These are phyloP conservation scores for Tetradesmus obliquus DNA, from an alignment of 139 green algal genomes.

Conservation along the genomic window DNA sequence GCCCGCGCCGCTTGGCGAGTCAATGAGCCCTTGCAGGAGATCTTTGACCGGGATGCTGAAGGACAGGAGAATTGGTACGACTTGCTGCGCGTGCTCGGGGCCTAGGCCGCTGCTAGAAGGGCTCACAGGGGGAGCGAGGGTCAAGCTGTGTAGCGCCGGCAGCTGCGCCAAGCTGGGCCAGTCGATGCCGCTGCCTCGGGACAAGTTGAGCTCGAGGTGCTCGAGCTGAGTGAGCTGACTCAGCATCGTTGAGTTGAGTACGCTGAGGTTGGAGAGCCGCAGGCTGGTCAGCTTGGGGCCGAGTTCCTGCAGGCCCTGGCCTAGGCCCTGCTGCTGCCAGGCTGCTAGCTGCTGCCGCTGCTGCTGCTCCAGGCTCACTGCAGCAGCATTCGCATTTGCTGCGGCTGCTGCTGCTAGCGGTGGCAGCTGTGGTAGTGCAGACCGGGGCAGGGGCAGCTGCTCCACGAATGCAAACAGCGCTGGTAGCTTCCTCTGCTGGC, in stretches of 20 bases:
- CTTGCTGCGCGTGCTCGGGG: constrained; percentile 39
- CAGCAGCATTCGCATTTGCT: not conserved
- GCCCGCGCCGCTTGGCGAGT: not conserved
- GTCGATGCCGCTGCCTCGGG: not conserved
- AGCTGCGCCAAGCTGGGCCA: constrained; percentile 3
- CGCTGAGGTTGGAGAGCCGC: not conserved
- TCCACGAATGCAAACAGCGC: constrained; percentile 11
- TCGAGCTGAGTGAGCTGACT: not conserved
- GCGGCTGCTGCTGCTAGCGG: not conserved
- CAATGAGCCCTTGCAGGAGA: not conserved
- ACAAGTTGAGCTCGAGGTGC: constrained; percentile 31
- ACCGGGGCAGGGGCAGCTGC: not conserved
- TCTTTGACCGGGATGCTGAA: constrained; percentile 21
- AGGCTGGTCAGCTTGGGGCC: not conserved
- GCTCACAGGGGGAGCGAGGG: constrained; percentile 7
- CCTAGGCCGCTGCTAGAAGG: constrained; percentile 1
- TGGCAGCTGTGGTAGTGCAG: not conserved
- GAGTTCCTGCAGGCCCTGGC: not conserved
- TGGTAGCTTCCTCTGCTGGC: constrained; percentile 29
- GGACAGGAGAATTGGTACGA: constrained; percentile 31
- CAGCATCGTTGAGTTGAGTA: not conserved
- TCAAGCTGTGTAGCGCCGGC: not conserved
- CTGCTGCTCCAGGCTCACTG: not conserved
- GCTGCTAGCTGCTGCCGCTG: not conserved
- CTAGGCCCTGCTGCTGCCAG: not conserved